These are phyloP conservation scores for Datura wrightii DNA, from an alignment of 257 asterid species.

Conservation along the genomic window DNA sequence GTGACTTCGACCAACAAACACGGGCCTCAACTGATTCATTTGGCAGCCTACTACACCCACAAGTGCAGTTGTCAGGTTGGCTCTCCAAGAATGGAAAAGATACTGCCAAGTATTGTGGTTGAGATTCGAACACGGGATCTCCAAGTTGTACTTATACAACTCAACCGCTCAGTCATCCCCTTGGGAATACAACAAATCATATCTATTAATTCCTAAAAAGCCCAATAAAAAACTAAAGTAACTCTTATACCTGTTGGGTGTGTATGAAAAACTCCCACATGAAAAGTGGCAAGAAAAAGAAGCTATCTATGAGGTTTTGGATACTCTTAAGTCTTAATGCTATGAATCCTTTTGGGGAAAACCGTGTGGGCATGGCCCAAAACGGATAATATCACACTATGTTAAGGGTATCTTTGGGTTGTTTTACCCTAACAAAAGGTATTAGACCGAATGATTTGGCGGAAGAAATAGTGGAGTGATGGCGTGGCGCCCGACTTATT, in stretches of 20 bases:
- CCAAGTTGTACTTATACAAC: background rate
- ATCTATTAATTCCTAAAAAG: background rate
- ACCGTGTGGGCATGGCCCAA: background rate
- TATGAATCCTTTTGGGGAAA: background rate
- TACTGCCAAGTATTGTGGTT: background rate
- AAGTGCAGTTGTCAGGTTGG: background rate
- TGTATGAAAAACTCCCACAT: background rate
- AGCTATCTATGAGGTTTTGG: background rate
- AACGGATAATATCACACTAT: background rate
- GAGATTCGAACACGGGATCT: background rate
- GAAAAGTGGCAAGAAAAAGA: background rate
- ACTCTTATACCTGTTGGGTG: background rate
- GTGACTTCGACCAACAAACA: background rate
- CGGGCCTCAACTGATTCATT: background rate
- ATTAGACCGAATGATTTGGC: background rate
- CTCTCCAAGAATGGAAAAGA: conserved; percentile 12
- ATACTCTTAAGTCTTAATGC: background rate
- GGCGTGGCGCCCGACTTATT: background rate
- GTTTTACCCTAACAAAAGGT: background rate
- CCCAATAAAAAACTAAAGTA: conserved; percentile 4
- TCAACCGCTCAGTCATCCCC: background rate
- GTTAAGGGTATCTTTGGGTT: background rate
- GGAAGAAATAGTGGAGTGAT: background rate
- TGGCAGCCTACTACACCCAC: background rate
- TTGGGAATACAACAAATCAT: background rate